phyloP scores from a whole-genome alignment of 257 asterid genomes.

The Ocimum tenuiflorum region DNA sequence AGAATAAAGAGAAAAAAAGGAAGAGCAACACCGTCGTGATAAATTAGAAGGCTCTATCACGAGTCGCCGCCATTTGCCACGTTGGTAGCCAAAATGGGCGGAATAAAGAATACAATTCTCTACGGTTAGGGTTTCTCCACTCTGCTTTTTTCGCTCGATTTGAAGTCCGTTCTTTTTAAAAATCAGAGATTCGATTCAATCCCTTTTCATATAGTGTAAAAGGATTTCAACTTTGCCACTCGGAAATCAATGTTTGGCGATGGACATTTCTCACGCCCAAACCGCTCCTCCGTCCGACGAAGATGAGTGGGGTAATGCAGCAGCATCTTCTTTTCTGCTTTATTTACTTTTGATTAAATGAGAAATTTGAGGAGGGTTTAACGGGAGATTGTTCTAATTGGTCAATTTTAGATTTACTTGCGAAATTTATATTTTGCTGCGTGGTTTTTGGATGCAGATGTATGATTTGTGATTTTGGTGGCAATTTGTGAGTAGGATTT shows the following conservation, averaged over 20 bases:
- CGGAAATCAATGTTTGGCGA: constrained; percentile 48
- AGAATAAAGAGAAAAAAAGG: neutral
- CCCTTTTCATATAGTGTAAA: neutral
- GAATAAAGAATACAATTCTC: neutral
- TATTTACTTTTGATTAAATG: neutral
- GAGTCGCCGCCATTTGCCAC: constrained; percentile 4
- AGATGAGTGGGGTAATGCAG: constrained; percentile 45
- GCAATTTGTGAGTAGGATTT: neutral
- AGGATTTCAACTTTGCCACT: constrained; percentile 11
- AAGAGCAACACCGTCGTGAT: neutral
- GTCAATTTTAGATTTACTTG: no score
- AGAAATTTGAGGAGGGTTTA: neutral
- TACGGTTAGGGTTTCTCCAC: constrained; percentile 12
- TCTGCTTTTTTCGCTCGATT: neutral
- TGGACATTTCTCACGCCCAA: constrained; percentile 47
- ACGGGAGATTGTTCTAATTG: no score
- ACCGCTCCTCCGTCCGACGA: constrained; percentile 43
- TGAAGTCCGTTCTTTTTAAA: neutral
- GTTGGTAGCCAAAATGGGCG: constrained; percentile 2
- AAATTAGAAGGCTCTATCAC: no score
- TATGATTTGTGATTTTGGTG: neutral
- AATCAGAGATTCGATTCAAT: constrained; percentile 16
- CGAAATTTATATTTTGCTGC: neutral
- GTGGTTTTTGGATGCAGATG: neutral
- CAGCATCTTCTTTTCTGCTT: neutral